These are phyloP conservation scores for Fomitopsis palustris DNA, from an alignment of 1,284 basidiomycete genomes.

Conservation along the genomic window DNA sequence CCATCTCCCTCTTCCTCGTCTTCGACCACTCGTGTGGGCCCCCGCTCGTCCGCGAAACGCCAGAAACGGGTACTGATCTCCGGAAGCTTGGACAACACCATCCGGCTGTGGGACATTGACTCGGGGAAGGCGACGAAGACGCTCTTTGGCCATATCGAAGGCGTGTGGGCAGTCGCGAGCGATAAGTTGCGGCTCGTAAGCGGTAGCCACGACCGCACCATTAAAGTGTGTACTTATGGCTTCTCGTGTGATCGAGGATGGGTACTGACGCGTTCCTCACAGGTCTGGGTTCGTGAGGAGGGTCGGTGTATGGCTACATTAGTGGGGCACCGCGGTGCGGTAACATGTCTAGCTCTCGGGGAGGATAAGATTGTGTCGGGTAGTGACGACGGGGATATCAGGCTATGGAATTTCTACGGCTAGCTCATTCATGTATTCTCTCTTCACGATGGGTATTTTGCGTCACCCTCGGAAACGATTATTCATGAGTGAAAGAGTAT, in stretches of 20 bases:
- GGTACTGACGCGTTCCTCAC: slow-evolving; percentile 9
- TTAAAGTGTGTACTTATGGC: slow-evolving; percentile 59
- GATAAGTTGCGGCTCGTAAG: slow-evolving; percentile 92
- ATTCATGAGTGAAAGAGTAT: too few species aligned
- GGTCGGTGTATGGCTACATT: slow-evolving; percentile 87
- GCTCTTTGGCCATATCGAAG: slow-evolving; percentile 95
- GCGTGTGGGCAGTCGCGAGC: slow-evolving; percentile 93
- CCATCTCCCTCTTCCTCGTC: not conserved
- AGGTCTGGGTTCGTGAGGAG: slow-evolving; percentile 93
- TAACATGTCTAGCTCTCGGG: slow-evolving; percentile 86
- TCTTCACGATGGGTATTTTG: not conserved
- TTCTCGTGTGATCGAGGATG: not conserved
- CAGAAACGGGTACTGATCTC: slow-evolving; percentile 78
- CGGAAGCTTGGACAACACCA: slow-evolving; percentile 93
- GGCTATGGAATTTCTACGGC: slow-evolving; percentile 77
- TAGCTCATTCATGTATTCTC: slow-evolving; percentile 13
- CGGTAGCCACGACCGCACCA: slow-evolving; percentile 89
- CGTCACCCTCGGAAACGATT: too few species aligned
- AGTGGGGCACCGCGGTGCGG: slow-evolving; percentile 92
- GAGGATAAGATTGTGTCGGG: slow-evolving; percentile 97
- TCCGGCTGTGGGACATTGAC: slow-evolving; percentile 96
- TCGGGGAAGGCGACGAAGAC: slow-evolving; percentile 79
- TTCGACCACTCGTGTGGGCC: not conserved
- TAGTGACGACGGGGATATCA: slow-evolving; percentile 83
- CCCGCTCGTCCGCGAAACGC: slow-evolving; percentile 12